Percentiles rank a stretch among this genome's conserved stretches.
phyloP scores from a whole-genome alignment of 306 rosid genomes.

The Cicer chorassanicum region DNA sequence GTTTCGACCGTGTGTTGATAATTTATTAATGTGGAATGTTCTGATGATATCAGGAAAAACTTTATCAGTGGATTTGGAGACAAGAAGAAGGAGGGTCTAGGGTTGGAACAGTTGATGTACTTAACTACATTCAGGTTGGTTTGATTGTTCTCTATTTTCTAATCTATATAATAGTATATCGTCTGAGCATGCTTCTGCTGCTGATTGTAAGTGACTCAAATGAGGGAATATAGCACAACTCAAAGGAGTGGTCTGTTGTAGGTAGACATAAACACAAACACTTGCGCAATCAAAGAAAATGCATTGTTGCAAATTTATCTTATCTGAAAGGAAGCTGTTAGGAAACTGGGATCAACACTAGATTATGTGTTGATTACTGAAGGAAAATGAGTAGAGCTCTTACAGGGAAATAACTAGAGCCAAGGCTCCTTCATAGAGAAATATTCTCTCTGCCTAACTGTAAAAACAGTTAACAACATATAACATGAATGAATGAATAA shows the following conservation, averaged over 20 bases:
- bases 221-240: too few relatives aligned
- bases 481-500: background rate
- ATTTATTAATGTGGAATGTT: conserved; percentile 29
- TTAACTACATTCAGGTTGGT: conserved; percentile 75
- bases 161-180: background rate
- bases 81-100: conserved; percentile 86
- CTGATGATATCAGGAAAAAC: conserved; percentile 69
- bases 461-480: too few relatives aligned
- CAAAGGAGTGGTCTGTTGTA: too few relatives aligned
- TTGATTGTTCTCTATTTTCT: background rate
- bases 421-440: background rate
- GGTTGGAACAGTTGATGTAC: conserved; percentile 64
- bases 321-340: too few relatives aligned
- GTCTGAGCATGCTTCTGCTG: background rate
- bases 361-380: background rate
- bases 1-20: conserved; percentile 1
- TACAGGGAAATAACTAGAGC: background rate
- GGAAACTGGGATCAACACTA: background rate
- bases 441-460: background rate
- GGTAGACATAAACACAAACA: too few relatives aligned
- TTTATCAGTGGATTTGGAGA: conserved; percentile 81
- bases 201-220: background rate
- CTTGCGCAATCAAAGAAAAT: too few relatives aligned
- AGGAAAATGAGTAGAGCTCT: background rate
- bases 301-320: too few relatives aligned